Base-by-base conservation (phyloP, 345 rosid genomes). In the Euphorbia pulcherrima region DNA sequence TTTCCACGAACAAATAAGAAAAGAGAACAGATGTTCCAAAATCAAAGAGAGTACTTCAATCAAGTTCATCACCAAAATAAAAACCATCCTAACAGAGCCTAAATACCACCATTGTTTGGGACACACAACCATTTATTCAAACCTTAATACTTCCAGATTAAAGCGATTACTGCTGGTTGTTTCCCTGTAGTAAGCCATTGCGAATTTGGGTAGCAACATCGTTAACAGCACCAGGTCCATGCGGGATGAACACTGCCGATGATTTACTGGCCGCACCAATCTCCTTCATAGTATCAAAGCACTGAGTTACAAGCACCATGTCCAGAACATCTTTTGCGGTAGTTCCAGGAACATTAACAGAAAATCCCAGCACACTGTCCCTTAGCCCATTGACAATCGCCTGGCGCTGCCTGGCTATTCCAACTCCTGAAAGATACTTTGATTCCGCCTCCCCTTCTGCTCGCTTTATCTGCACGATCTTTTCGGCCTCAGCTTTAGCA, bases 251-350 rank as follows among this genome's bases (percentile, higher is more conserved):
- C 18, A 67, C 68, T 0, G 76, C 62, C 0, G 65, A 61, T 9
- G 72, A 68, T 64, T 74, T 68, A n/a, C 56, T 26, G 26, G 72
- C 6, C 9, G 77, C 69, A 10, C 72, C 72, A 10, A 68, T 68
- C 48, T 74, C 77, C 41, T 68, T 68, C 77, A 74, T 55, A 46
- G 77, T 68, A 20, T 74, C 77, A 8, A 74, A 74, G 21, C 68
- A 68, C 23, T 74, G 77, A 3, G 73, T 74, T 9, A 68, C 17
- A 10, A 74, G 72, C n/a, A 74, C 77, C 77, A 68, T 74, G 57
- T 68, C 72, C 72, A 74, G 9, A 20, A 68, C 64, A 68, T 74
- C 77, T 64, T 68, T 68, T 0, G 77, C 68, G 9, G 68, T 60
- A 2, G 58, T 73, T 6, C 77, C 77, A 0, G 73, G 77, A 5